These are phyloP conservation scores for Rosellinia necatrix DNA, from an alignment of 2,329 filamentous ascomycete species.

Conservation along the genomic window DNA sequence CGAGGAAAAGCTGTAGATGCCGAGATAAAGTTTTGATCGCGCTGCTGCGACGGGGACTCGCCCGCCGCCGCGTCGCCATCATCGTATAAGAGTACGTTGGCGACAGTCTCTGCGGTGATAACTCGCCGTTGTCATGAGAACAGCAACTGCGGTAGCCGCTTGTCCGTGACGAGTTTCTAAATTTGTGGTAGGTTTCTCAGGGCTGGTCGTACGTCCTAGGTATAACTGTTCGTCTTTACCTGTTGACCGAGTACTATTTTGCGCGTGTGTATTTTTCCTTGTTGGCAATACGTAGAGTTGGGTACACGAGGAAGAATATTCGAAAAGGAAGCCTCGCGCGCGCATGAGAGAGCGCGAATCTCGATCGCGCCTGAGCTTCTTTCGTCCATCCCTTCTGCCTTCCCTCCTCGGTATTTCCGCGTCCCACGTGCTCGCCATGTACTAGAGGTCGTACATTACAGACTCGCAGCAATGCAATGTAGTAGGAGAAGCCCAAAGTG, in stretches of 20 bases:
- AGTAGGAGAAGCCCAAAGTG: background rate
- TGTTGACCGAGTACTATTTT: background rate
- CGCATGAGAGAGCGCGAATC: slow-evolving; percentile 7
- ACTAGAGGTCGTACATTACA: slow-evolving; percentile 18
- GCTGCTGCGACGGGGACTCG: slow-evolving; percentile 12
- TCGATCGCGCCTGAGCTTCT: slow-evolving; percentile 3
- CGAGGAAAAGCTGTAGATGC: background rate
- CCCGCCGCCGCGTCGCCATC: slow-evolving; percentile 14
- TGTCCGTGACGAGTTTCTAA: background rate
- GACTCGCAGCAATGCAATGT: slow-evolving; percentile 19
- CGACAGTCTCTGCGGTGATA: background rate
- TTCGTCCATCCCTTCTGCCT: slow-evolving; percentile 11
- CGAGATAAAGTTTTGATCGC: background rate
- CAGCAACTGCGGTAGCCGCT: background rate
- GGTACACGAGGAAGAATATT: slow-evolving; percentile 1
- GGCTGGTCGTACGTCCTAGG: background rate
- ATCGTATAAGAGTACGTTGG: slow-evolving; percentile 11
- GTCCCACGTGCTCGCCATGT: background rate
- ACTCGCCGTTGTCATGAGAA: slow-evolving; percentile 9
- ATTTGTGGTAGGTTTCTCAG: background rate
- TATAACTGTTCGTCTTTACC: background rate
- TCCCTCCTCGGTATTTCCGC: background rate
- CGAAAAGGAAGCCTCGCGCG: slow-evolving; percentile 8
- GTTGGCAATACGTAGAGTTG: background rate
- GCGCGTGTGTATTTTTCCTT: slow-evolving; percentile 4